phyloP scores from a whole-genome alignment of 192 early-diverging fungal species.

The Backusella liffmaniae region DNA sequence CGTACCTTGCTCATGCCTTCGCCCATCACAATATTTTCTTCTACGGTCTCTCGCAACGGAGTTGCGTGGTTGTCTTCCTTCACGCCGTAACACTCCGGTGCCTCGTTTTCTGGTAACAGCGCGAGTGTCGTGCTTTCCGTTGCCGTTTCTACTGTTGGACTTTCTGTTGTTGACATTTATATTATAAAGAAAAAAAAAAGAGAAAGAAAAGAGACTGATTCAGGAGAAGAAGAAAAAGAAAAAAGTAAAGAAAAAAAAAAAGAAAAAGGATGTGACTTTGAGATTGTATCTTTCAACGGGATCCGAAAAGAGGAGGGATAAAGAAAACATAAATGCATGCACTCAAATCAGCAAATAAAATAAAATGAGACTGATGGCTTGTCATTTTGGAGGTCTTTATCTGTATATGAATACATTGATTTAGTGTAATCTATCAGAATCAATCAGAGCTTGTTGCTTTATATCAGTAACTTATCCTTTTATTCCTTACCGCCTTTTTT shows the following conservation, averaged over 20 bases:
- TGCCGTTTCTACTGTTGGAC: not conserved
- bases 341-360: too few species aligned
- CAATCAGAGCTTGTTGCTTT: too few species aligned
- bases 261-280: not conserved
- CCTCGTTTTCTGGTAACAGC: not conserved
- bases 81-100: not conserved
- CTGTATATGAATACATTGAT: too few species aligned
- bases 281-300: not conserved
- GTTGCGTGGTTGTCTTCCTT: not conserved
- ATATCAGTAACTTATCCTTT: too few species aligned
- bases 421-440: too few species aligned
- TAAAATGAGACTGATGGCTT: too few species aligned
- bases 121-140: not conserved
- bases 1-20: not conserved
- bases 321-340: too few species aligned
- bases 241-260: not conserved
- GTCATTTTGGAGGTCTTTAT: too few species aligned
- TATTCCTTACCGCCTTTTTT: too few species aligned
- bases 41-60: not conserved
- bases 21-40: not conserved
- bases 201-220: too few species aligned
- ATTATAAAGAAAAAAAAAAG: not conserved
- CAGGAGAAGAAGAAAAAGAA: too few species aligned
- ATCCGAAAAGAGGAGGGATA: too few species aligned
- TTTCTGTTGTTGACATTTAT: not conserved